Evolutionary conservation across 2,329 filamentous ascomycete species (phyloP).

Genomic region (Paramyrothecium roridum): DNA sequence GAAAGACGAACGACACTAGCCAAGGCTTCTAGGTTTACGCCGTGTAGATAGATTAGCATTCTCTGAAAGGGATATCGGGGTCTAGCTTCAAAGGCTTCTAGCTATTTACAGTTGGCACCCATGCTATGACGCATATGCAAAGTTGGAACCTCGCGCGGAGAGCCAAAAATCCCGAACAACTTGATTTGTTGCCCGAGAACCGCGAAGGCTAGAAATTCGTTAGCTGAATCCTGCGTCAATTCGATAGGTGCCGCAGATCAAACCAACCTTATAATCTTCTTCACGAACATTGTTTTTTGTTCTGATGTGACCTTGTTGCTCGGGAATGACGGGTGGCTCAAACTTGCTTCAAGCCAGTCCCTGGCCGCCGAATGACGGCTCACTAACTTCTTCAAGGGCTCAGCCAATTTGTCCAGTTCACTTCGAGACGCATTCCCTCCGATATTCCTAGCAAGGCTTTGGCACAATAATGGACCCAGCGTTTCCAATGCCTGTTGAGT

Average conservation of each 20-base stretch:
- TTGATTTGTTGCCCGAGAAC: slow-evolving; percentile 61
- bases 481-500: slow-evolving; percentile 50
- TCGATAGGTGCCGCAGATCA: too few relatives aligned
- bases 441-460: slow-evolving; percentile 61
- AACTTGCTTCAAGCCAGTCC: slow-evolving; percentile 59
- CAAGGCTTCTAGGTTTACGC: too few relatives aligned
- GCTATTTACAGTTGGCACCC: background rate
- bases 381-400: slow-evolving; percentile 68
- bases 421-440: slow-evolving; percentile 67
- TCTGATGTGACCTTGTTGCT: slow-evolving; percentile 54
- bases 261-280: slow-evolving; percentile 58
- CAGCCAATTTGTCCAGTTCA: slow-evolving; percentile 68
- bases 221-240: too few relatives aligned
- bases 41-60: too few relatives aligned
- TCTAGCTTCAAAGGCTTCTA: too few relatives aligned
- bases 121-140: slow-evolving; percentile 55
- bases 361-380: slow-evolving; percentile 52
- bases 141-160: slow-evolving; percentile 59
- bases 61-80: too few relatives aligned
- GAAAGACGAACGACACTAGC: too few relatives aligned
- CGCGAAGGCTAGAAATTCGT: slow-evolving; percentile 46
- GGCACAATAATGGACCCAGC: slow-evolving; percentile 59
- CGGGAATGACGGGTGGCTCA: slow-evolving; percentile 54
- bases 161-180: slow-evolving; percentile 72
- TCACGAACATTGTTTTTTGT: slow-evolving; percentile 63